Evolutionary conservation across 2,329 filamentous ascomycete genomes (phyloP).

Genomic region (Talaromyces sp.): DNA sequence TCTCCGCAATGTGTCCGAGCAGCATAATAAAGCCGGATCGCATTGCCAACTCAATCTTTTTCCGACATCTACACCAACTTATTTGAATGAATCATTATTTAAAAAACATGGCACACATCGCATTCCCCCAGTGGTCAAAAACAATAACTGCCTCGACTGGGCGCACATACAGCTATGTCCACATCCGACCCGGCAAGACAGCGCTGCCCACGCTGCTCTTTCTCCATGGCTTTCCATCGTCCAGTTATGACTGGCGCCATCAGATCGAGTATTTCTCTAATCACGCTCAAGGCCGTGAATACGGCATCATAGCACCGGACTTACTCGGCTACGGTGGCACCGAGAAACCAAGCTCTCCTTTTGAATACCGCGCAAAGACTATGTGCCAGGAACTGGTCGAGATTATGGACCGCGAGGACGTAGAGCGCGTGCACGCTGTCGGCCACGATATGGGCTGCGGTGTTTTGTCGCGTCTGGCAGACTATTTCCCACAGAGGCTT

Average conservation of each 20-base stretch:
- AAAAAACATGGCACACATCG: background rate
- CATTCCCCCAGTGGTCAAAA: background rate
- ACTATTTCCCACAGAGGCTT: slow-evolving; percentile 17
- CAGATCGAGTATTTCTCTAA: slow-evolving; percentile 32
- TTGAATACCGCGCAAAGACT: slow-evolving; percentile 22
- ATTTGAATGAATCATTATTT: background rate
- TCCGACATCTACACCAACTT: background rate
- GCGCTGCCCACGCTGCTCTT: slow-evolving; percentile 36
- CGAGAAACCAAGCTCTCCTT: slow-evolving; percentile 21
- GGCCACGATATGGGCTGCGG: slow-evolving; percentile 21
- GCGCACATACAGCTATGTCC: slow-evolving; percentile 24
- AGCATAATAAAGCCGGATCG: background rate
- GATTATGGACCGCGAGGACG: slow-evolving; percentile 23
- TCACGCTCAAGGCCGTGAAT: slow-evolving; percentile 20
- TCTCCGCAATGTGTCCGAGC: background rate
- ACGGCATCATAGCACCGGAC: slow-evolving; percentile 41
- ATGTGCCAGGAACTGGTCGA: slow-evolving; percentile 30
- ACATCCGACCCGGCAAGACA: slow-evolving; percentile 14
- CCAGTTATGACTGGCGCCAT: slow-evolving; percentile 38
- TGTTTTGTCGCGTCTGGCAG: slow-evolving; percentile 20
- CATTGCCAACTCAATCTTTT: background rate
- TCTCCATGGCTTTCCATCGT: slow-evolving; percentile 47
- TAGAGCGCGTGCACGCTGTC: slow-evolving; percentile 16
- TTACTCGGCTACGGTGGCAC: slow-evolving; percentile 35
- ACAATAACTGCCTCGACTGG: background rate